phyloP scores from a whole-genome alignment of 2,329 filamentous ascomycete genomes.

The Colletotrichum abscissum region DNA sequence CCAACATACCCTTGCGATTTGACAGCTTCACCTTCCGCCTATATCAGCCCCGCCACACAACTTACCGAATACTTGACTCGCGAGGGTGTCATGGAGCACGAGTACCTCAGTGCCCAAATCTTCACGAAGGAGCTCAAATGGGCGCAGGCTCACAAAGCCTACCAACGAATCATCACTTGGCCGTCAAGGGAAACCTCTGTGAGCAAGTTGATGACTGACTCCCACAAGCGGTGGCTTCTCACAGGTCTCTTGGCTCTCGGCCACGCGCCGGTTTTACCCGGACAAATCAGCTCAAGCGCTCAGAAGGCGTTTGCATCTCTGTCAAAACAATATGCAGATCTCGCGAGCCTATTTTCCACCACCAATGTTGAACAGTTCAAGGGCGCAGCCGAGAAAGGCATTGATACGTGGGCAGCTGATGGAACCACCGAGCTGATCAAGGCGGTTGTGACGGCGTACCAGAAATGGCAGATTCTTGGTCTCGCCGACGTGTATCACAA shows the following conservation, averaged over 20 bases:
- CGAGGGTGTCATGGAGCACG: constrained; percentile 73
- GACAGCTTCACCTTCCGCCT: constrained; percentile 60
- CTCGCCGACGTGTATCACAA: constrained; percentile 78
- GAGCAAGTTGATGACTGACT: constrained; percentile 86
- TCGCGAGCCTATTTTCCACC: constrained; percentile 77
- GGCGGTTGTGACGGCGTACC: constrained; percentile 77
- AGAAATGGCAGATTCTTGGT: constrained; percentile 79
- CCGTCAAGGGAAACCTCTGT: constrained; percentile 71
- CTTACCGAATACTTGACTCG: constrained; percentile 66
- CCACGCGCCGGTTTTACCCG: constrained; percentile 64
- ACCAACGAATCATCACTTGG: constrained; percentile 74
- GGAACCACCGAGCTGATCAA: constrained; percentile 77
- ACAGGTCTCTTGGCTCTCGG: constrained; percentile 79
- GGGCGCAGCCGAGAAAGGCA: constrained; percentile 70
- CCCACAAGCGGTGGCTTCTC: constrained; percentile 92
- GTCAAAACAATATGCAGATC: constrained; percentile 75
- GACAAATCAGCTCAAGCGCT: constrained; percentile 63
- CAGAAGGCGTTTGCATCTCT: constrained; percentile 68
- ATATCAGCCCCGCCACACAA: constrained; percentile 68
- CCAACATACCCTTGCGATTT: constrained; percentile 58
- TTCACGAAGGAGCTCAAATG: constrained; percentile 72
- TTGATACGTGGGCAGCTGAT: constrained; percentile 73
- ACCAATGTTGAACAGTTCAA: constrained; percentile 66
- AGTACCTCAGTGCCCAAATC: constrained; percentile 72
- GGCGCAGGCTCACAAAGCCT: constrained; percentile 69